Evolutionary conservation across 768 basidiomycete genomes (phyloP).

Genomic region (Collybia sordida): DNA sequence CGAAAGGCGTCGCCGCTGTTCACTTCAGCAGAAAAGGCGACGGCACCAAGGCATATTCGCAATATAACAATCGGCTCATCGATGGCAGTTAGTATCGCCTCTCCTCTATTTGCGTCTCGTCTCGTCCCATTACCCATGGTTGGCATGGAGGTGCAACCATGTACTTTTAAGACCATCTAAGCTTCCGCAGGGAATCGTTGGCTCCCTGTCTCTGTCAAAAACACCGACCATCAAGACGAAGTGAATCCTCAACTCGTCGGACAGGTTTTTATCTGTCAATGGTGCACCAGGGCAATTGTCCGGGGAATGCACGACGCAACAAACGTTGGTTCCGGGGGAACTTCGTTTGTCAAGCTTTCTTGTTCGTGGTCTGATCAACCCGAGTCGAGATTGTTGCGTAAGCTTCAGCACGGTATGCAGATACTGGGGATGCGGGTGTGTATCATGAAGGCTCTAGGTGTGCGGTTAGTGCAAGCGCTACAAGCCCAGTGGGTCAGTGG

Average conservation of each 20-base stretch:
- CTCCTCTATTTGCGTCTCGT: constrained; percentile 42
- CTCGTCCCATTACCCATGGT: constrained; percentile 28
- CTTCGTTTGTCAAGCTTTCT: background rate
- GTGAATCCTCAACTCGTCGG: background rate
- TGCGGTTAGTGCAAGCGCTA: constrained; percentile 17
- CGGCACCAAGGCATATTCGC: constrained; percentile 86
- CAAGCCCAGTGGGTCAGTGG: constrained; percentile 12
- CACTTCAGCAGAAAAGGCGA: constrained; percentile 85
- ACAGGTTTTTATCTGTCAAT: background rate
- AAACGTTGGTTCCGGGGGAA: background rate
- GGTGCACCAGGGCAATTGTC: background rate
- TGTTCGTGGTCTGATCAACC: background rate
- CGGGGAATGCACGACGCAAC: background rate
- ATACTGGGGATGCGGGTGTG: constrained; percentile 1
- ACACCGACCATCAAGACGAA: constrained; percentile 12
- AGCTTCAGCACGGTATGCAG: too few species aligned
- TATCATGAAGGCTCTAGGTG: constrained; percentile 3
- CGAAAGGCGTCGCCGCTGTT: constrained; percentile 88
- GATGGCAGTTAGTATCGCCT: constrained; percentile 99
- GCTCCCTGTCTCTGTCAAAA: constrained; percentile 43
- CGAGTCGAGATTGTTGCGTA: background rate
- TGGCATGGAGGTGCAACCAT: constrained; percentile 20
- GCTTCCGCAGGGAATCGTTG: constrained; percentile 37
- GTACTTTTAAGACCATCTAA: constrained; percentile 30
- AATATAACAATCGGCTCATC: constrained; percentile 98